Evolutionary conservation across 2,329 filamentous ascomycete species (phyloP).

Genomic region (Pezicula neosporulosa): DNA sequence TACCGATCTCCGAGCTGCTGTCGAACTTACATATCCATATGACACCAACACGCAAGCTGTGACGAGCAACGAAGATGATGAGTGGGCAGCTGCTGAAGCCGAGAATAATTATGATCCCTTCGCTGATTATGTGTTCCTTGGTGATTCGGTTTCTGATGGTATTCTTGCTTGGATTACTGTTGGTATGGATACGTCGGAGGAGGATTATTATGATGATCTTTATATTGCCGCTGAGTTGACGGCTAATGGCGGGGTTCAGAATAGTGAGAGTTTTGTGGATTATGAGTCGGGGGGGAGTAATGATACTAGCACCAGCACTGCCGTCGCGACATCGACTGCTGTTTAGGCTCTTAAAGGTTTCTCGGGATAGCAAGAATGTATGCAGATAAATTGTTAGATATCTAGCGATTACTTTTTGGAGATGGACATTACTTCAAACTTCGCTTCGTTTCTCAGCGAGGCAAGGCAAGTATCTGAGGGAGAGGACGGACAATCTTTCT

Average conservation of each 20-base stretch:
- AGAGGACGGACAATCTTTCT: no score
- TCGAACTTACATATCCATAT: constrained; percentile 47
- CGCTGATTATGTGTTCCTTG: constrained; percentile 54
- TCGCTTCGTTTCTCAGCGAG: no score
- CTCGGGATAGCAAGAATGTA: no score
- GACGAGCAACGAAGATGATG: constrained; percentile 46
- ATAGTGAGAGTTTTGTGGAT: no score
- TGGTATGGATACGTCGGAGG: constrained; percentile 20
- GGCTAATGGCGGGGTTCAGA: background rate
- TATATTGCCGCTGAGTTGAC: background rate
- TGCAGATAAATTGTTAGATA: no score
- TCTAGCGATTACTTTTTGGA: no score
- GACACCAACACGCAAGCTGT: constrained; percentile 38
- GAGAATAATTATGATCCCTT: constrained; percentile 43
- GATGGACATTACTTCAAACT: no score
- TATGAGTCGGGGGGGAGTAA: no score
- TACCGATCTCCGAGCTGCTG: constrained; percentile 48
- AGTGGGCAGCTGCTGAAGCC: constrained; percentile 40
- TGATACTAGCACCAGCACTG: no score
- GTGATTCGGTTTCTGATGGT: constrained; percentile 46
- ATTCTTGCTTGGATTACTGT: constrained; percentile 52
- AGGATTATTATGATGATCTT: background rate
- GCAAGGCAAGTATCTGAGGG: no score
- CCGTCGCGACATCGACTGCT: no score
- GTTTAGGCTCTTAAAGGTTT: no score